phyloP scores from a whole-genome alignment of 2,329 filamentous ascomycete species.

The Trichoderma atroviride region DNA sequence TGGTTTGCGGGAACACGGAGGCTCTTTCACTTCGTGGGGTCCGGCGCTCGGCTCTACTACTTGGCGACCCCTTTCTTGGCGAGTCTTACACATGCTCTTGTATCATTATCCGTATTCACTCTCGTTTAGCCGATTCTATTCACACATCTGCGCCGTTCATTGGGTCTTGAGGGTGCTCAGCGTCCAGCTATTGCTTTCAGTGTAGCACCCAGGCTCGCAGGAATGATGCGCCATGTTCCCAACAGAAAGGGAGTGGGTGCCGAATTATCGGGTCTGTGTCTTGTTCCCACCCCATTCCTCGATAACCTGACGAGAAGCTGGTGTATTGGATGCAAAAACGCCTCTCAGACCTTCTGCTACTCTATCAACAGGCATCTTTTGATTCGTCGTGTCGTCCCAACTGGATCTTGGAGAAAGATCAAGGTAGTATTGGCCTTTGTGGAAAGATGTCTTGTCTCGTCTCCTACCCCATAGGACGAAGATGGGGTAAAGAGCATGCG shows the following conservation, averaged over 20 bases:
- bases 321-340: neutral
- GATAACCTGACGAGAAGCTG: neutral
- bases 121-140: slow-evolving; percentile 5
- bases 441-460: slow-evolving; percentile 18
- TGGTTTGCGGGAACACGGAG: neutral
- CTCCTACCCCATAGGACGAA: slow-evolving; percentile 16
- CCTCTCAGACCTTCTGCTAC: neutral
- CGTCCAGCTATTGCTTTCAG: slow-evolving; percentile 5
- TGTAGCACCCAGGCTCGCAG: slow-evolving; percentile 20
- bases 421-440: neutral
- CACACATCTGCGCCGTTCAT: neutral
- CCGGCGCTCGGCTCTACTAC: neutral
- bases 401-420: neutral
- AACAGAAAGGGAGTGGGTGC: slow-evolving; percentile 10
- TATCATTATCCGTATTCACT: neutral
- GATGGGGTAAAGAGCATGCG: slow-evolving; percentile 14
- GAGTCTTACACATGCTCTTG: neutral
- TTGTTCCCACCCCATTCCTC: neutral
- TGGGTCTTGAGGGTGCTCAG: slow-evolving; percentile 2
- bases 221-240: slow-evolving; percentile 21
- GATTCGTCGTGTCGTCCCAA: slow-evolving; percentile 2
- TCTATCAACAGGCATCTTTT: neutral
- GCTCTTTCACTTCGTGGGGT: neutral
- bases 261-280: slow-evolving; percentile 8
- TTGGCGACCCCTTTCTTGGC: neutral